Percentiles rank a stretch among this genome's conserved stretches.
phyloP scores from a whole-genome alignment of 2,329 filamentous ascomycete genomes.

The Fusarium mangiferae region DNA sequence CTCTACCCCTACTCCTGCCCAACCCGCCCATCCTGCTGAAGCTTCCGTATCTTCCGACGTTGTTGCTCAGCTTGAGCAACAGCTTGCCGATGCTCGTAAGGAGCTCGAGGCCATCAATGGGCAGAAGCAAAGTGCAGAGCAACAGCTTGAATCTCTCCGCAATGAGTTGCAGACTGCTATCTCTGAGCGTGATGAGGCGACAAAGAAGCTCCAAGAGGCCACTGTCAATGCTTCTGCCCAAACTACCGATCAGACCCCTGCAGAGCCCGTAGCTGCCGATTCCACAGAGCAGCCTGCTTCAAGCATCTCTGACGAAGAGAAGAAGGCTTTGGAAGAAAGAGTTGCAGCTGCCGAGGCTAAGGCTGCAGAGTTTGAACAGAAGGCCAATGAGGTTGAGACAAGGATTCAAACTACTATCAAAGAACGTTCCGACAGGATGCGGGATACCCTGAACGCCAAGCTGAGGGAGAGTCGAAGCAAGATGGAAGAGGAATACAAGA shows the following conservation, averaged over 20 bases:
- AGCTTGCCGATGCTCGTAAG: constrained; percentile 61
- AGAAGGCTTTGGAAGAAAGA: constrained; percentile 70
- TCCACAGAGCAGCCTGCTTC: constrained; percentile 21
- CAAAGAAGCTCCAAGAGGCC: constrained; percentile 52
- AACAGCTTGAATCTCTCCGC: constrained; percentile 66
- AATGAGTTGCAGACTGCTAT: constrained; percentile 70
- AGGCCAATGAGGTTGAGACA: constrained; percentile 72
- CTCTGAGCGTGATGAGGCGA: constrained; percentile 71
- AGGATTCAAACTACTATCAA: constrained; percentile 70
- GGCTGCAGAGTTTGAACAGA: constrained; percentile 72
- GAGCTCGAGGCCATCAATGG: constrained; percentile 73
- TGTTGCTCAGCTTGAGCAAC: constrained; percentile 58
- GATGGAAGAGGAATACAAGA: constrained; percentile 63
- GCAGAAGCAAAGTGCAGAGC: constrained; percentile 76
- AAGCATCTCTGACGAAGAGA: constrained; percentile 65
- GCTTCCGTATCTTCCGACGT: constrained; percentile 59
- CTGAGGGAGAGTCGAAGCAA: constrained; percentile 72
- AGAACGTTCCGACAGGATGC: constrained; percentile 75
- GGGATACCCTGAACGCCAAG: constrained; percentile 73
- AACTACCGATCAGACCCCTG: constrained; percentile 40
- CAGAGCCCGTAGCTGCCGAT: constrained; percentile 27
- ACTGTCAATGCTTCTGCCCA: constrained; percentile 43
- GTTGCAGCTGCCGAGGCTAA: constrained; percentile 69
- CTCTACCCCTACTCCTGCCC: constrained; percentile 49
- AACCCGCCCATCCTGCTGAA: constrained; percentile 47